A percentile compares a stretch with the other conserved stretches of the same genome.
Conservation (phyloP, 2,329 filamentous ascomycete genomes). For the Periconia digitata region DNA sequence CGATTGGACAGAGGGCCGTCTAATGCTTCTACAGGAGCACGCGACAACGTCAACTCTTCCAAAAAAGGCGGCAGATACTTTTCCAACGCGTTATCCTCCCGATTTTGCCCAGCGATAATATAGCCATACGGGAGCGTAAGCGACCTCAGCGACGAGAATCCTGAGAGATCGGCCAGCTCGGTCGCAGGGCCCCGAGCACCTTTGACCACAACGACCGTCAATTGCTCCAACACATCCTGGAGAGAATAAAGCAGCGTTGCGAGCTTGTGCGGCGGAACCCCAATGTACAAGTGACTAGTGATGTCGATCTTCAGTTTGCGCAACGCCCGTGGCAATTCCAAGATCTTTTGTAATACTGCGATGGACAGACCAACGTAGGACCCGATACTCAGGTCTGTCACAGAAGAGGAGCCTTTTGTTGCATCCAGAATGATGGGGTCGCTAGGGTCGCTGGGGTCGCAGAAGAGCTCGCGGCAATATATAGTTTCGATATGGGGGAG, state of each 20-base stretch:
- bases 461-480: constrained; percentile 5
- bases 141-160: constrained; percentile 2
- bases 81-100: too few species aligned
- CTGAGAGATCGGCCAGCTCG: background rate
- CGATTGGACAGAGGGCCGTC: too few species aligned
- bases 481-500: constrained; percentile 6
- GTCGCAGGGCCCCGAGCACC: background rate
- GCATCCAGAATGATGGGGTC: background rate
- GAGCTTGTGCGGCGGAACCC: background rate
- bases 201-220: background rate
- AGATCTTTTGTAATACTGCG: background rate
- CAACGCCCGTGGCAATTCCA: constrained; percentile 1
- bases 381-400: constrained; percentile 5
- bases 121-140: constrained; percentile 3
- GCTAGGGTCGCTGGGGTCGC: background rate
- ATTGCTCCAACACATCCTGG: constrained; percentile 4
- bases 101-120: too few species aligned
- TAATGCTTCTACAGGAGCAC: too few species aligned
- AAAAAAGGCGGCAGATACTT: too few species aligned
- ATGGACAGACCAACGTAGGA: background rate
- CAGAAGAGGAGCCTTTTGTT: constrained; percentile 1
- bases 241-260: constrained; percentile 2
- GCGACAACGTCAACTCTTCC: too few species aligned
- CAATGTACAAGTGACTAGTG: background rate
- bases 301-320: constrained; percentile 1